Conservation (phyloP, 495 filamentous ascomycete species). For the Xylaria grammica region DNA sequence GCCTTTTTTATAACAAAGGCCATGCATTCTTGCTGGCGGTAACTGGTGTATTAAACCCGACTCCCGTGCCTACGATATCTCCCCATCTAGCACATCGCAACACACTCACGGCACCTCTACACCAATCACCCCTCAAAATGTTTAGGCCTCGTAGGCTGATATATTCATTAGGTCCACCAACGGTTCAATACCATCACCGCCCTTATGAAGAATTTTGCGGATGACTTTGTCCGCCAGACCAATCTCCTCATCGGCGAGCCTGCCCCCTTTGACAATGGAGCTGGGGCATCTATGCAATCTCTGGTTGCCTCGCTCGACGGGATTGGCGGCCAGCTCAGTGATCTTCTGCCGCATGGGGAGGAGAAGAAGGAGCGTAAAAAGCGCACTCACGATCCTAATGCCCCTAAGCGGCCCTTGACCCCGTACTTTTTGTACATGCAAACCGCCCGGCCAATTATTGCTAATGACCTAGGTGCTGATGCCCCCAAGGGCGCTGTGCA, state of each 20-base stretch:
- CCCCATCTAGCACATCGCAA: too few relatives aligned
- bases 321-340: slow-evolving; percentile 38
- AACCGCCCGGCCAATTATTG: slow-evolving; percentile 76
- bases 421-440: slow-evolving; percentile 95
- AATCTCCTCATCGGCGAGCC: slow-evolving; percentile 75
- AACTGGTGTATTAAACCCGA: background rate
- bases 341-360: slow-evolving; percentile 52
- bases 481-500: slow-evolving; percentile 79
- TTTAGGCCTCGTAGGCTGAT: slow-evolving; percentile 32
- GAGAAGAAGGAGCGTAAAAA: slow-evolving; percentile 86
- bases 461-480: slow-evolving; percentile 70
- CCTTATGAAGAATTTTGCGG: slow-evolving; percentile 72
- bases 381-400: slow-evolving; percentile 87
- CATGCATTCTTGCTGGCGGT: background rate
- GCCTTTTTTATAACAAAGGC: too few relatives aligned
- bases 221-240: slow-evolving; percentile 82
- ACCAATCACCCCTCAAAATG: background rate
- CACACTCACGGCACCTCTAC: background rate
- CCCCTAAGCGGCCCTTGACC: slow-evolving; percentile 90
- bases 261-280: slow-evolving; percentile 50
- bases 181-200: slow-evolving; percentile 74
- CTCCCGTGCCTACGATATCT: too few relatives aligned
- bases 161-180: slow-evolving; percentile 65
- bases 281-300: slow-evolving; percentile 54
- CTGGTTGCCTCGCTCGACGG: slow-evolving; percentile 52